phyloP scores from a whole-genome alignment of 495 filamentous ascomycete genomes.

The Collariella sp. region DNA sequence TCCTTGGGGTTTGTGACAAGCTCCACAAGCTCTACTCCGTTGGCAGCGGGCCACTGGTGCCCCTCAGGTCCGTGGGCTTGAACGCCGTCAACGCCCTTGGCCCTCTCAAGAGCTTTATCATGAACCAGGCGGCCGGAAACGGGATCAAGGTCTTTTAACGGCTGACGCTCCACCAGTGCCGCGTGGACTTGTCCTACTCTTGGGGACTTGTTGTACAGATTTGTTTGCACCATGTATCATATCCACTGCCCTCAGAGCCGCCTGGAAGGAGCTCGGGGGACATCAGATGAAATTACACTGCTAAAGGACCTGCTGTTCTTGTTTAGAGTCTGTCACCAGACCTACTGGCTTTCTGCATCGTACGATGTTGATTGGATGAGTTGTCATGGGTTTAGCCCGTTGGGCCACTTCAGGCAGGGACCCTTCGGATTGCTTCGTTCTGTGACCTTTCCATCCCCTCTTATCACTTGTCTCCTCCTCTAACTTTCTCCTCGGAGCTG shows the following conservation, averaged over 20 bases:
- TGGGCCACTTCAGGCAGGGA: not conserved
- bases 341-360: not conserved
- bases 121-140: constrained; percentile 76
- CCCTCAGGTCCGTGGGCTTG: constrained; percentile 67
- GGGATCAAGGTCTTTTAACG: constrained; percentile 37
- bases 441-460: not conserved
- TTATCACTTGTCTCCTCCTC: not conserved
- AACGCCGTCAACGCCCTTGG: constrained; percentile 67
- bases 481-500: not conserved
- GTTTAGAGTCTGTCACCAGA: not conserved
- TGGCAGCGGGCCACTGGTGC: constrained; percentile 65
- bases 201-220: constrained; percentile 8
- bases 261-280: not conserved
- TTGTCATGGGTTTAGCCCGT: not conserved
- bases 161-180: not conserved
- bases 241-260: not conserved
- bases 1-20: constrained; percentile 86
- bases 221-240: constrained; percentile 10
- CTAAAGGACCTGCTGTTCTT: not conserved
- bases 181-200: constrained; percentile 5
- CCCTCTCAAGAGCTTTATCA: constrained; percentile 74
- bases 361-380: constrained; percentile 1
- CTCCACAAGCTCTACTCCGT: constrained; percentile 86
- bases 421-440: not conserved
- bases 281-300: not conserved